Base-by-base conservation (phyloP, 305 asterid species). In the Ajuga reptans region DNA sequence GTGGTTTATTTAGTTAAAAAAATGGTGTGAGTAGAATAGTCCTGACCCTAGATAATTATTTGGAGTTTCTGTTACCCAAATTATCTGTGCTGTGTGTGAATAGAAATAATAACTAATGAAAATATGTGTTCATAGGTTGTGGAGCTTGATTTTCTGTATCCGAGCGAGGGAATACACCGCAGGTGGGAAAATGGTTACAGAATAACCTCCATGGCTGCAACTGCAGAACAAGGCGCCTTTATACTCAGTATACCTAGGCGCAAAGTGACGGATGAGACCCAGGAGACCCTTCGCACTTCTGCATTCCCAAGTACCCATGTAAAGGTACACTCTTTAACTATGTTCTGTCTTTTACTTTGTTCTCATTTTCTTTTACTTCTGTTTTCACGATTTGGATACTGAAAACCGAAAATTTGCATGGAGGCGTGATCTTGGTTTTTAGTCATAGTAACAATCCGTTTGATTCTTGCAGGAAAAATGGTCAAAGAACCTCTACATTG, bases 251-350 rank as follows among this genome's bases (percentile, higher is more conserved):
- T 84, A 14, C 92, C 91, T 3, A 77, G 87, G 49, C 95, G 92
- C 7, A 87, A 87, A 74, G 78, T 87, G 75, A 77, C 80, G 68
- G 95, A 87, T 24, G 95, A 87, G 81, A 86, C 95, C 56, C 95
- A 87, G 72, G 95, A 87, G 76, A 87, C 95, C 50, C 86, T 87
- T 50, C 89, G 95, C 11, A 88, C 95, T 43, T 86, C 92, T 69
- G 95, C 92, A 49, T 87, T 87, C 68, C 95, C 95, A n/a, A 87
- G 92, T 66, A 81, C 91, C 55, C 95, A 87, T 77, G 95, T 87
- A 4, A 87, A 87, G 91, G 95, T 87, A 57, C 61, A 41, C 10
- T 47, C 10, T 9, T 15, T 2, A 11, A 42, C 46, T 14, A 12
- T 2, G 4, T 57, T 12, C 3, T 36, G 49, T 37, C 39, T 29